phyloP scores from a whole-genome alignment of 495 filamentous ascomycete species.

The Ascobolus immersus region DNA sequence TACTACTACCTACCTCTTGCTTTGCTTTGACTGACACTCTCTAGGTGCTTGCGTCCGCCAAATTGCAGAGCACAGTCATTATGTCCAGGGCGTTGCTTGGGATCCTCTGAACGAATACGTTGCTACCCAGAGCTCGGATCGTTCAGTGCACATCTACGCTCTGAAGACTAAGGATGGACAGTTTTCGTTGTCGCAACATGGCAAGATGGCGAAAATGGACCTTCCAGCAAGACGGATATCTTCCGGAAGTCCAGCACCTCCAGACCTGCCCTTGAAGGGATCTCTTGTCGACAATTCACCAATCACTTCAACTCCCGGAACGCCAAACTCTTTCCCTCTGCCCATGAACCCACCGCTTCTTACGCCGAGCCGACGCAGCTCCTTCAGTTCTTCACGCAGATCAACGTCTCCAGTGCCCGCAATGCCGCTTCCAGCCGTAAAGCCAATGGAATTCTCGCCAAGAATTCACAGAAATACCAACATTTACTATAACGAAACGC shows the following conservation, averaged over 20 bases:
- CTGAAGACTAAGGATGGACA: slow-evolving; percentile 91
- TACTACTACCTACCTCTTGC: slow-evolving; percentile 16
- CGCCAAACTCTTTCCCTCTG: slow-evolving; percentile 62
- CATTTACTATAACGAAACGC: slow-evolving; percentile 90
- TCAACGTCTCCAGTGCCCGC: slow-evolving; percentile 92
- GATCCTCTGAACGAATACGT: slow-evolving; percentile 96
- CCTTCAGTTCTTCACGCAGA: slow-evolving; percentile 75
- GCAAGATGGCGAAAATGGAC: slow-evolving; percentile 61
- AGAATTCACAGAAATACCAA: slow-evolving; percentile 59
- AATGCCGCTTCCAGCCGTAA: slow-evolving; percentile 84
- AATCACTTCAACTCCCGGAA: slow-evolving; percentile 77
- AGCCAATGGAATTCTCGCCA: slow-evolving; percentile 70
- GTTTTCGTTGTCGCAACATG: slow-evolving; percentile 58
- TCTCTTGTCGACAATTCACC: slow-evolving; percentile 31
- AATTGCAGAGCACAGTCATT: slow-evolving; percentile 97
- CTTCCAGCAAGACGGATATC: slow-evolving; percentile 70
- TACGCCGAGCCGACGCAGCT: slow-evolving; percentile 77
- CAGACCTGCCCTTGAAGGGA: slow-evolving; percentile 29
- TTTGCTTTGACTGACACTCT: slow-evolving; percentile 1
- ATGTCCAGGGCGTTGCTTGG: slow-evolving; percentile 96
- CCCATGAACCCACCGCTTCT: slow-evolving; percentile 94
- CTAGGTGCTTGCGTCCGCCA: slow-evolving; percentile 73
- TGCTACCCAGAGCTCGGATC: slow-evolving; percentile 91
- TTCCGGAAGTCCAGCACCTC: slow-evolving; percentile 77
- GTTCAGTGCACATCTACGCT: slow-evolving; percentile 90